These are phyloP conservation scores for Cladosporium halotolerans DNA, from an alignment of 2,329 filamentous ascomycete species.

Conservation along the genomic window DNA sequence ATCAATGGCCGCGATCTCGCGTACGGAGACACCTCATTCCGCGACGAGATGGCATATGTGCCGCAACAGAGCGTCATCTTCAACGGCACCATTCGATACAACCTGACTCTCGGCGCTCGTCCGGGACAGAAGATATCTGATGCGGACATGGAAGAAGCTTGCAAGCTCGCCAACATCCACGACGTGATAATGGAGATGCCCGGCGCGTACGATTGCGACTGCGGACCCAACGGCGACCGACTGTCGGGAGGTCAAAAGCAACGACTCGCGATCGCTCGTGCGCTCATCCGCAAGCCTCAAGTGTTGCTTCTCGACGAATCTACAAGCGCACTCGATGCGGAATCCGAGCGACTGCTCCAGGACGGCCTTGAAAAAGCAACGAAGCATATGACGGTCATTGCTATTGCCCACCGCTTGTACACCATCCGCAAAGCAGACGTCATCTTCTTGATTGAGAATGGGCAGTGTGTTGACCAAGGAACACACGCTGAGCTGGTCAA, in stretches of 20 bases:
- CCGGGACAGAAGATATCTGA: constrained; percentile 51
- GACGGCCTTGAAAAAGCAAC: constrained; percentile 33
- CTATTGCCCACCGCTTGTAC: constrained; percentile 39
- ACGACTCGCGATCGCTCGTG: constrained; percentile 38
- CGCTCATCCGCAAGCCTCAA: constrained; percentile 37
- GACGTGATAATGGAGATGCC: constrained; percentile 59
- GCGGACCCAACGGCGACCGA: constrained; percentile 35
- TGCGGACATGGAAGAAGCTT: constrained; percentile 60
- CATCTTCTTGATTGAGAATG: constrained; percentile 44
- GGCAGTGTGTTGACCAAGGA: constrained; percentile 43
- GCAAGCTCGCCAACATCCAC: constrained; percentile 63
- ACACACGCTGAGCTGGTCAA: constrained; percentile 45
- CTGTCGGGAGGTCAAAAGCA: constrained; percentile 40
- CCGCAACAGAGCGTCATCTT: constrained; percentile 45
- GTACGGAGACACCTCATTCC: constrained; percentile 31
- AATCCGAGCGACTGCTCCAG: constrained; percentile 37
- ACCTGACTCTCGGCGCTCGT: constrained; percentile 36
- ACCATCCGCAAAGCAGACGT: constrained; percentile 38
- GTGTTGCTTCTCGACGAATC: constrained; percentile 39
- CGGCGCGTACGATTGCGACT: constrained; percentile 58
- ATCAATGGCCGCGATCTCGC: constrained; percentile 40
- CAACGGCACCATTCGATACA: constrained; percentile 39
- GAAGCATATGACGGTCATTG: constrained; percentile 34
- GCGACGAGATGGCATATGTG: constrained; percentile 40
- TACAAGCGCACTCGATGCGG: constrained; percentile 38